Conservation (phyloP, 108 stramenopile species). For the Skeletonema marinoi region DNA sequence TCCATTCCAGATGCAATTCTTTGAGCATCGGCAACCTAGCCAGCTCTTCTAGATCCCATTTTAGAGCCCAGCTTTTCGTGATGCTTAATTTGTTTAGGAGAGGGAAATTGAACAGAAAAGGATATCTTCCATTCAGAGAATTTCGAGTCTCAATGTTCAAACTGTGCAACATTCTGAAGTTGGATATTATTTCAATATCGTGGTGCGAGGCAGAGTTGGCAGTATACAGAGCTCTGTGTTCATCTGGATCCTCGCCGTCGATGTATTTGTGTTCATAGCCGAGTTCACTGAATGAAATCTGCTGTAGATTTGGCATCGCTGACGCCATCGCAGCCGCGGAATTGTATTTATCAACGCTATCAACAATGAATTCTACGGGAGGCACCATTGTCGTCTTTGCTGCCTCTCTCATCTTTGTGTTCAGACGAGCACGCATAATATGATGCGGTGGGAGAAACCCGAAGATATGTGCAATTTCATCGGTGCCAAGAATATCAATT, state of each 20-base stretch:
- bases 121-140: background rate
- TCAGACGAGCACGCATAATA: slow-evolving; percentile 2
- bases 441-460: background rate
- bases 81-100: background rate
- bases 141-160: background rate
- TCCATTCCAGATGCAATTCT: background rate
- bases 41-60: background rate
- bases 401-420: background rate
- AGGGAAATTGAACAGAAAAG: background rate
- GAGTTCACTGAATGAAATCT: background rate
- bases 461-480: slow-evolving; percentile 4
- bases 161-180: background rate
- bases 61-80: background rate
- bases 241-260: background rate
- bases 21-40: background rate
- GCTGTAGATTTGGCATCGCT: background rate
- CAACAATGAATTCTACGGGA: background rate
- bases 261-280: background rate
- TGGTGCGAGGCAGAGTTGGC: too few species aligned
- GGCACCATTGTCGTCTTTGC: background rate
- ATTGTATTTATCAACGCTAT: background rate
- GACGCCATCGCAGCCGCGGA: background rate
- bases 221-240: too few species aligned
- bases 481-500: background rate
- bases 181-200: background rate